Percentiles rank a stretch among this genome's conserved stretches.
Evolutionary conservation across 352 stramenopile genomes (phyloP).

Genomic region (Globisporangium iwayamae): DNA sequence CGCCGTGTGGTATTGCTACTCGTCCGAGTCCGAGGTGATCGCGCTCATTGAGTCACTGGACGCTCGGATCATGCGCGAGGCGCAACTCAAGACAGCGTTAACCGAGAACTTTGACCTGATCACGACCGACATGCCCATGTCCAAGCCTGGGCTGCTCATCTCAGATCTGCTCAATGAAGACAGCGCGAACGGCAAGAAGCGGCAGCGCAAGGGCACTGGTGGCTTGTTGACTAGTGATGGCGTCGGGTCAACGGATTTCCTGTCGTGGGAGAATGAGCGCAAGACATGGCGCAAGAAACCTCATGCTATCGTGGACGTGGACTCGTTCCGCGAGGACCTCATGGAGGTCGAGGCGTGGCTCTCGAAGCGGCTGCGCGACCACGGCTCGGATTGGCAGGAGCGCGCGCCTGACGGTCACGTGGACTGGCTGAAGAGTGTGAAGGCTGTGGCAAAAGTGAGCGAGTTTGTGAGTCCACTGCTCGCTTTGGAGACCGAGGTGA

Average conservation of each 20-base stretch:
- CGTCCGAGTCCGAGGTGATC: constrained; percentile 54
- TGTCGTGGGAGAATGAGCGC: constrained; percentile 57
- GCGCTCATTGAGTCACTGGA: constrained; percentile 62
- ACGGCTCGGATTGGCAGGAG: constrained; percentile 63
- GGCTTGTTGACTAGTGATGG: background rate
- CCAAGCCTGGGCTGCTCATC: constrained; percentile 70
- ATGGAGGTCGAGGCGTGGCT: constrained; percentile 60
- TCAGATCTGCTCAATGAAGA: constrained; percentile 72
- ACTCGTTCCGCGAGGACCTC: constrained; percentile 56
- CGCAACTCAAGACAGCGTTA: constrained; percentile 39
- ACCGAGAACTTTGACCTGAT: constrained; percentile 64
- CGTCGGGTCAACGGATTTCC: constrained; percentile 29
- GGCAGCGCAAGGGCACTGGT: constrained; percentile 17
- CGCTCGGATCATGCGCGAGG: constrained; percentile 39
- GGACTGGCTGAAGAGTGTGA: constrained; percentile 51
- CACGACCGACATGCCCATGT: constrained; percentile 59
- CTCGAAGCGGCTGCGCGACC: constrained; percentile 51
- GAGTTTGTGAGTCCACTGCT: constrained; percentile 47
- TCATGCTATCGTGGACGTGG: constrained; percentile 32
- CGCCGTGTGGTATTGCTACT: constrained; percentile 64
- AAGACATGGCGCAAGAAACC: constrained; percentile 50
- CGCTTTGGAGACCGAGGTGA: constrained; percentile 62
- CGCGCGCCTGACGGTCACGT: constrained; percentile 26
- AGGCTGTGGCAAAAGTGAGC: constrained; percentile 27
- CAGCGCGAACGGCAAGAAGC: constrained; percentile 38